Evolutionary conservation across 352 stramenopile species (phyloP).

Genomic region (Globisporangium viniferum): DNA sequence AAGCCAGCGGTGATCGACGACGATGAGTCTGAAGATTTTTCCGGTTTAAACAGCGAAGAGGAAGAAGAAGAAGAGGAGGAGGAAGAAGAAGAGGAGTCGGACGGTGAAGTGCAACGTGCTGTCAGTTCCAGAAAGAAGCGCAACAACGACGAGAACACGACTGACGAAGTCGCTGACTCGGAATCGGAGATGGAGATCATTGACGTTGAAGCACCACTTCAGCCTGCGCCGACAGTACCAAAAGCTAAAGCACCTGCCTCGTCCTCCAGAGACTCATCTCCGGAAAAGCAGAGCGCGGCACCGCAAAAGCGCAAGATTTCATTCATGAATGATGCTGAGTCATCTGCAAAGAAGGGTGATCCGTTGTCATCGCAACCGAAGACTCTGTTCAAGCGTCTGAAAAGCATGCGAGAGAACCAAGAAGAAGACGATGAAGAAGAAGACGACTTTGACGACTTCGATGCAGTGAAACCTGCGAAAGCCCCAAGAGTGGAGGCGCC

Average conservation of each 20-base stretch:
- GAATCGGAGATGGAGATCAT: slow-evolving; percentile 14
- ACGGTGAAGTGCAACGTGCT: neutral
- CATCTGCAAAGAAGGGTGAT: neutral
- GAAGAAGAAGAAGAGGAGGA: slow-evolving; percentile 30
- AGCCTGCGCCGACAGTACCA: neutral
- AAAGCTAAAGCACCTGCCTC: neutral
- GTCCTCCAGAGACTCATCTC: neutral
- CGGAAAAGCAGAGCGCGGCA: neutral
- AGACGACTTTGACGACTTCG: slow-evolving; percentile 19
- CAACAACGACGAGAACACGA: slow-evolving; percentile 27
- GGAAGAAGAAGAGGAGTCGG: slow-evolving; percentile 6
- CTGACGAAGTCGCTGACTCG: slow-evolving; percentile 10
- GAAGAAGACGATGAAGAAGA: slow-evolving; percentile 20
- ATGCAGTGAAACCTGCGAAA: neutral
- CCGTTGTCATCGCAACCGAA: slow-evolving; percentile 10
- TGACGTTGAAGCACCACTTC: slow-evolving; percentile 11
- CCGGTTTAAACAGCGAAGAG: slow-evolving; percentile 27
- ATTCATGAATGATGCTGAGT: slow-evolving; percentile 8
- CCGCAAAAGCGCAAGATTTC: slow-evolving; percentile 17
- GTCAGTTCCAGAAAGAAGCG: slow-evolving; percentile 20
- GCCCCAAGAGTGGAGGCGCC: neutral
- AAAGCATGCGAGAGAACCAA: slow-evolving; percentile 22
- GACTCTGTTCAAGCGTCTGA: slow-evolving; percentile 24
- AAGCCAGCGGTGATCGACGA: slow-evolving; percentile 42
- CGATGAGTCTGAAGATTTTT: slow-evolving; percentile 44